A percentile compares a stretch with the other conserved stretches of the same genome.
Evolutionary conservation across 2,329 filamentous ascomycete species (phyloP).

Genomic region (Aspergillus versicolor): DNA sequence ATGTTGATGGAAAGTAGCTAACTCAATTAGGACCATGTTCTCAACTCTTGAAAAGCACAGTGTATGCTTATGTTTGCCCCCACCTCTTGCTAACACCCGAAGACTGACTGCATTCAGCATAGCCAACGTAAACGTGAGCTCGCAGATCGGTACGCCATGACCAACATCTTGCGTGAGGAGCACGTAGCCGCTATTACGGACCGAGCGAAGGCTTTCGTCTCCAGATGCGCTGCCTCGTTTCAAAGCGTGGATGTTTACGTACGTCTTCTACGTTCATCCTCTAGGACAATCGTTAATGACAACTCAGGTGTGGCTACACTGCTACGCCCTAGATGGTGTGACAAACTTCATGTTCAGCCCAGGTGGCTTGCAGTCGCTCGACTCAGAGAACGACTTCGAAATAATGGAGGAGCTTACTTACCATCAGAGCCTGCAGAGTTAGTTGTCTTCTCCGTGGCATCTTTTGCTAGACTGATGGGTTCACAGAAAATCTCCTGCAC

Average conservation of each 20-base stretch:
- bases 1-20: not conserved
- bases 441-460: constrained; percentile 23
- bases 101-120: constrained; percentile 47
- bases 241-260: constrained; percentile 63
- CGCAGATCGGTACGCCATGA: constrained; percentile 68
- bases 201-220: constrained; percentile 56
- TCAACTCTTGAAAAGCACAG: constrained; percentile 17
- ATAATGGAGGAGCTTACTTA: constrained; percentile 70
- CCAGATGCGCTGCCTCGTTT: constrained; percentile 50
- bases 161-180: constrained; percentile 59
- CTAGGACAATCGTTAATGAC: not conserved
- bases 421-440: constrained; percentile 67
- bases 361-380: constrained; percentile 61
- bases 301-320: constrained; percentile 52
- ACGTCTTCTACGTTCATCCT: not conserved
- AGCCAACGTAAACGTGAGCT: constrained; percentile 62
- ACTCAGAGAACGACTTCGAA: constrained; percentile 55
- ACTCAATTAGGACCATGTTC: constrained; percentile 15
- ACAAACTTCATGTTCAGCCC: constrained; percentile 70
- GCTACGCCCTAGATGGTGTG: constrained; percentile 68
- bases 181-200: constrained; percentile 59
- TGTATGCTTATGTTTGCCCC: not conserved
- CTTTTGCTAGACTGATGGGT: not conserved
- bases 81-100: not conserved
- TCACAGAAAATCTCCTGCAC: constrained; percentile 57